A percentile compares a stretch with the other conserved stretches of the same genome.
Conservation (phyloP, 805 yeast genomes). For the Hanseniaspora lindneri region DNA sequence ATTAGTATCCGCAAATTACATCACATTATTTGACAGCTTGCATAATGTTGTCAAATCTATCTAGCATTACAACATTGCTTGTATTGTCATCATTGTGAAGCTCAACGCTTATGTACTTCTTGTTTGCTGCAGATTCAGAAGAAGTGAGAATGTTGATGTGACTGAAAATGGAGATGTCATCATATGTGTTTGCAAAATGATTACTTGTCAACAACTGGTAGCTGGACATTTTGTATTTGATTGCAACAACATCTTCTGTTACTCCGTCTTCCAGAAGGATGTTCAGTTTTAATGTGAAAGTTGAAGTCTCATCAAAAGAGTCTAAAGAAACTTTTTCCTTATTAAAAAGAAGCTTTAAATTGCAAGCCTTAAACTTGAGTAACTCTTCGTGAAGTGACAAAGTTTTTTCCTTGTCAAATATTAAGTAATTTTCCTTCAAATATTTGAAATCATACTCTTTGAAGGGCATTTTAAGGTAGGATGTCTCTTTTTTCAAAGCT, state of each 20-base stretch:
- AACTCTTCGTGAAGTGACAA: not conserved
- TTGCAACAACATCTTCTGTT: not conserved
- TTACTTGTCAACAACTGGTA: not conserved
- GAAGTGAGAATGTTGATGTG: not conserved
- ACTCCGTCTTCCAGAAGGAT: not conserved
- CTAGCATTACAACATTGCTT: not conserved
- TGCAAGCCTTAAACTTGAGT: not conserved
- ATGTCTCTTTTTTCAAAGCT: not conserved
- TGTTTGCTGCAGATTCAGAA: not conserved
- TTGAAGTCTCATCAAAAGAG: not conserved
- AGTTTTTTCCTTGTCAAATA: not conserved
- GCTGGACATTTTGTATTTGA: not conserved
- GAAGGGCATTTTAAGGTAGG: not conserved
- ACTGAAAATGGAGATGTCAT: not conserved
- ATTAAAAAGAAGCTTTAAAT: not conserved
- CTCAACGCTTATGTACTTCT: not conserved
- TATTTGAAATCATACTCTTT: constrained; percentile 1
- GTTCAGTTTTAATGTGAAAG: not conserved
- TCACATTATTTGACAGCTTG: not conserved
- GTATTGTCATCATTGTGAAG: not conserved
- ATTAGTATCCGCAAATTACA: not conserved
- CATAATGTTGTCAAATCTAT: not conserved
- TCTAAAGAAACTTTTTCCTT: not conserved
- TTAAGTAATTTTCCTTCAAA: not conserved
- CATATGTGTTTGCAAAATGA: not conserved